Evolutionary conservation across 441 rosid genomes (phyloP).

Genomic region (Populus hybrid): DNA sequence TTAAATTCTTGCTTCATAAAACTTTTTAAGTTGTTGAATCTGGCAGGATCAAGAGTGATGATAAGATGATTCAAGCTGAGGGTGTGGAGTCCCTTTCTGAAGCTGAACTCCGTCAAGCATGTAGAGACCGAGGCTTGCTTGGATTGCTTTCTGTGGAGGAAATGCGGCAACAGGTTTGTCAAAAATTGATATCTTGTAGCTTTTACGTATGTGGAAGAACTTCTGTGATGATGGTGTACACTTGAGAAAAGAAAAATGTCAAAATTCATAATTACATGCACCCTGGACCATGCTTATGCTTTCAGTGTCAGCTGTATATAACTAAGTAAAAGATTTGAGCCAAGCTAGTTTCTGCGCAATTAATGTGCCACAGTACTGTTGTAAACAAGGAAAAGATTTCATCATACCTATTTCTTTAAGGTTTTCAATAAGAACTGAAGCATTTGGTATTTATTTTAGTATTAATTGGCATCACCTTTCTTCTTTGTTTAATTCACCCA

Average conservation of each 20-base stretch:
- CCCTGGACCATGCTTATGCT: neutral
- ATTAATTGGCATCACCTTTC: neutral
- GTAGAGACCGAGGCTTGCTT: slow-evolving; percentile 93
- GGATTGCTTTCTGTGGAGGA: slow-evolving; percentile 89
- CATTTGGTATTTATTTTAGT: too few species aligned
- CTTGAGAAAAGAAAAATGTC: neutral
- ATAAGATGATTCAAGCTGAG: slow-evolving; percentile 89
- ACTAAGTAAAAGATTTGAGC: neutral
- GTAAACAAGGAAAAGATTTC: neutral
- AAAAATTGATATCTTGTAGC: neutral
- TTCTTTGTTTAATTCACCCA: neutral
- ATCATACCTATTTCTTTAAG: neutral
- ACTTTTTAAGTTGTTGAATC: slow-evolving; percentile 12
- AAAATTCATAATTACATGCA: neutral
- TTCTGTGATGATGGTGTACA: neutral
- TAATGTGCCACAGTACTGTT: neutral
- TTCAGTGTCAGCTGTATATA: neutral
- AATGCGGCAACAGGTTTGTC: slow-evolving; percentile 82
- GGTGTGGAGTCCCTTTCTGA: slow-evolving; percentile 94
- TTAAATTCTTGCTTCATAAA: neutral
- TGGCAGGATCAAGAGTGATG: slow-evolving; percentile 89
- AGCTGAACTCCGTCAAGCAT: slow-evolving; percentile 88
- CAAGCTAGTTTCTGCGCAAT: neutral
- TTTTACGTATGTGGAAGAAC: neutral
- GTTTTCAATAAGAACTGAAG: neutral